phyloP scores from a whole-genome alignment of 2,329 filamentous ascomycete genomes.

The Alternaria panax region DNA sequence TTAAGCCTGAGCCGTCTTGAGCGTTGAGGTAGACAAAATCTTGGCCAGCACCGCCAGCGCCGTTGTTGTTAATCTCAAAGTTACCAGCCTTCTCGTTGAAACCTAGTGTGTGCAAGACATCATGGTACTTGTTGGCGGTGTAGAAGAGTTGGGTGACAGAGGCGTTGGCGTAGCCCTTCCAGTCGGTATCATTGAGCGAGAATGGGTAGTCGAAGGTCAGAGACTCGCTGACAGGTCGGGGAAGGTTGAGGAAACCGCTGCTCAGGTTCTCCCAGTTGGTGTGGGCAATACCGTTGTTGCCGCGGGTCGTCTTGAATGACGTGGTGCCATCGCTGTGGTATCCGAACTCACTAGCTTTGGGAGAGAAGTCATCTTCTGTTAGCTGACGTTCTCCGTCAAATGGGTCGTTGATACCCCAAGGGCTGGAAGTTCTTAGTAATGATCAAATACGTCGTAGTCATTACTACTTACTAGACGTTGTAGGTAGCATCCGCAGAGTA shows the following conservation, averaged over 20 bases:
- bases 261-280: constrained; percentile 55
- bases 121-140: constrained; percentile 66
- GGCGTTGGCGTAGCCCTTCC: constrained; percentile 58
- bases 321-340: constrained; percentile 61
- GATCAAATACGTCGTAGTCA: background rate
- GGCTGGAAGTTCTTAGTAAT: constrained; percentile 22
- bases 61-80: constrained; percentile 66
- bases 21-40: constrained; percentile 65
- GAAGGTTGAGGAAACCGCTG: constrained; percentile 56
- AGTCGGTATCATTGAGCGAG: constrained; percentile 33
- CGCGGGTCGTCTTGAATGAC: constrained; percentile 62
- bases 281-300: constrained; percentile 67
- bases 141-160: constrained; percentile 68
- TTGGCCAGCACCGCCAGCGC: constrained; percentile 58
- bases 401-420: constrained; percentile 64
- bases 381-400: constrained; percentile 56
- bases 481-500: constrained; percentile 65
- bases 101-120: constrained; percentile 64
- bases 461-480: constrained; percentile 58
- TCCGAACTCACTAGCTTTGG: constrained; percentile 58
- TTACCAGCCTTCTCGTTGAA: constrained; percentile 67
- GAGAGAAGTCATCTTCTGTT: constrained; percentile 60
- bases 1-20: constrained; percentile 61
- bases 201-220: constrained; percentile 55
- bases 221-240: constrained; percentile 56